phyloP scores from a whole-genome alignment of 1,284 basidiomycete species.

The Trichosporon inkin region DNA sequence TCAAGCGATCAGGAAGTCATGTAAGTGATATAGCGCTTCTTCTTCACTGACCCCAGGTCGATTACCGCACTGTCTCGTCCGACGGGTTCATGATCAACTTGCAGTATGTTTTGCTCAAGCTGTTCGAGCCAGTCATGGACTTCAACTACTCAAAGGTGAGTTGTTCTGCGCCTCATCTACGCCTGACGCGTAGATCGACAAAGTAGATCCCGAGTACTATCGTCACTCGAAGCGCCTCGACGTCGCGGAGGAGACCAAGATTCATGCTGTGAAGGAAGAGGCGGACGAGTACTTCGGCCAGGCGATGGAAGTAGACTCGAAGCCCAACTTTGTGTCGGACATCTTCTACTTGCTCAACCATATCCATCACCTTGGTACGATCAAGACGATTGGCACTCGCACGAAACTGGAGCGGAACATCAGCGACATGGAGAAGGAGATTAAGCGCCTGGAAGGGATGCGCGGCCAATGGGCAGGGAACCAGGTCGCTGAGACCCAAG shows the following conservation, averaged over 20 bases:
- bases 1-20: conserved; percentile 69
- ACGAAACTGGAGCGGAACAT: conserved; percentile 67
- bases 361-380: conserved; percentile 78
- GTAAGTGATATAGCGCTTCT: neutral
- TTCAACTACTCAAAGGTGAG: conserved; percentile 77
- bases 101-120: conserved; percentile 72
- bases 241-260: conserved; percentile 79
- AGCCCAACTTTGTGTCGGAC: conserved; percentile 85
- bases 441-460: conserved; percentile 69
- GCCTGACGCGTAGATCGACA: conserved; percentile 64
- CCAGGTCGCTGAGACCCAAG: conserved; percentile 57
- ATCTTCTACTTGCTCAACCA: conserved; percentile 85
- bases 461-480: conserved; percentile 61
- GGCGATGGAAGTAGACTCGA: conserved; percentile 46
- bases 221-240: conserved; percentile 67
- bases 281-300: conserved; percentile 65
- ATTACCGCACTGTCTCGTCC: conserved; percentile 75
- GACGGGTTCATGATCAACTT: conserved; percentile 94
- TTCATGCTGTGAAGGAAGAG: conserved; percentile 80
- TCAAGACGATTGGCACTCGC: conserved; percentile 71
- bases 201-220: conserved; percentile 81
- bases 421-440: conserved; percentile 70
- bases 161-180: neutral
- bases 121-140: conserved; percentile 98
- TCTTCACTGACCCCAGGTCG: conserved; percentile 57